These are phyloP conservation scores for Favolaschia claudopus DNA, from an alignment of 768 basidiomycete genomes.

Conservation along the genomic window DNA sequence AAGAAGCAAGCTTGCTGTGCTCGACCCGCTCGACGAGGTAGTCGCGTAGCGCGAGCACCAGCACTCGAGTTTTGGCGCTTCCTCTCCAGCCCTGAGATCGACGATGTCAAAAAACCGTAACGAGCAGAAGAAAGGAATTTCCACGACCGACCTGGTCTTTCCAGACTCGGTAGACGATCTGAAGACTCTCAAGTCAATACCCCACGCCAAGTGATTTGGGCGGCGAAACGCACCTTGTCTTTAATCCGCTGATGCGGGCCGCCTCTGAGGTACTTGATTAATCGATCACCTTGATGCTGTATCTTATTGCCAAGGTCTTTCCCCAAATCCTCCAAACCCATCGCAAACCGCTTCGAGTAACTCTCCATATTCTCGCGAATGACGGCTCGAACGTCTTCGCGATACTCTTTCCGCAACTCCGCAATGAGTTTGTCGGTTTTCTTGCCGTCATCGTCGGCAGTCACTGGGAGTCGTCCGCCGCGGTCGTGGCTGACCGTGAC, in stretches of 20 bases:
- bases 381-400: constrained; percentile 17
- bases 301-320: constrained; percentile 28
- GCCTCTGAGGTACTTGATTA: constrained; percentile 25
- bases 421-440: constrained; percentile 19
- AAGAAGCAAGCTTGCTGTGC: neutral
- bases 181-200: too few species aligned
- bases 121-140: too few species aligned
- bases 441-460: neutral
- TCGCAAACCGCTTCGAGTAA: constrained; percentile 8
- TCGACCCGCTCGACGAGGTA: constrained; percentile 13
- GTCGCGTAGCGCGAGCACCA: constrained; percentile 12
- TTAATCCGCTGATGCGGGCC: constrained; percentile 34
- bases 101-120: neutral
- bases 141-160: too few species aligned
- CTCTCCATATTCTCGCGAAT: neutral
- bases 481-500: neutral
- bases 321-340: constrained; percentile 29
- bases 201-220: too few species aligned
- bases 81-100: neutral
- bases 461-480: too few species aligned
- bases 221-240: constrained; percentile 22
- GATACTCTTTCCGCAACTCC: constrained; percentile 23
- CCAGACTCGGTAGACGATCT: constrained; percentile 27
- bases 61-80: constrained; percentile 8
- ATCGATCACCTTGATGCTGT: constrained; percentile 17